These are phyloP conservation scores for Euphorbia celastroides DNA, from an alignment of 441 rosid species.

Conservation along the genomic window DNA sequence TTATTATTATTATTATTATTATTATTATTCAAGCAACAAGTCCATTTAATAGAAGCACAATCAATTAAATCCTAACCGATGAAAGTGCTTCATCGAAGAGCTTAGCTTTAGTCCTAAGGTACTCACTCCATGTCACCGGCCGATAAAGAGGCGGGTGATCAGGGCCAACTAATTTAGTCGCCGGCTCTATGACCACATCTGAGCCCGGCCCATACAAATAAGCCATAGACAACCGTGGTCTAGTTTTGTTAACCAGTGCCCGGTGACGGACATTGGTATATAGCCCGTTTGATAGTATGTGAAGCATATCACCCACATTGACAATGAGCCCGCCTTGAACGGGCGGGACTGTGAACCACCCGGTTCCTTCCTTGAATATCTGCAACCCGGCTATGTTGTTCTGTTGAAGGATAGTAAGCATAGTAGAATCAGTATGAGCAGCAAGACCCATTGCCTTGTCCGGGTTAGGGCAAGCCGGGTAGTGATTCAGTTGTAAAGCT, in stretches of 20 bases:
- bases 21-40: conserved; percentile 24
- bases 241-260: conserved; percentile 62
- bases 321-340: conserved; percentile 59
- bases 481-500: conserved; percentile 65
- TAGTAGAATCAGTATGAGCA: conserved; percentile 84
- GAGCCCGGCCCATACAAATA: conserved; percentile 74
- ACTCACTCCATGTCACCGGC: conserved; percentile 74
- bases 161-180: conserved; percentile 48
- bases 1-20: conserved; percentile 31
- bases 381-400: conserved; percentile 69
- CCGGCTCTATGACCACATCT: conserved; percentile 50
- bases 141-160: conserved; percentile 60
- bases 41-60: conserved; percentile 30
- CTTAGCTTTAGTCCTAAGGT: conserved; percentile 67
- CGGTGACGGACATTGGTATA: conserved; percentile 74
- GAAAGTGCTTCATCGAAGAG: conserved; percentile 70
- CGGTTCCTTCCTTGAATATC: conserved; percentile 48
- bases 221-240: conserved; percentile 55
- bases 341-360: conserved; percentile 80
- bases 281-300: conserved; percentile 67
- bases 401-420: conserved; percentile 72
- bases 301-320: conserved; percentile 75
- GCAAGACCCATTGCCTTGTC: conserved; percentile 89
- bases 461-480: conserved; percentile 88
- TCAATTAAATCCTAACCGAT: conserved; percentile 30